phyloP scores from a whole-genome alignment of 495 filamentous ascomycete genomes.

The Aspergillus baeticus region DNA sequence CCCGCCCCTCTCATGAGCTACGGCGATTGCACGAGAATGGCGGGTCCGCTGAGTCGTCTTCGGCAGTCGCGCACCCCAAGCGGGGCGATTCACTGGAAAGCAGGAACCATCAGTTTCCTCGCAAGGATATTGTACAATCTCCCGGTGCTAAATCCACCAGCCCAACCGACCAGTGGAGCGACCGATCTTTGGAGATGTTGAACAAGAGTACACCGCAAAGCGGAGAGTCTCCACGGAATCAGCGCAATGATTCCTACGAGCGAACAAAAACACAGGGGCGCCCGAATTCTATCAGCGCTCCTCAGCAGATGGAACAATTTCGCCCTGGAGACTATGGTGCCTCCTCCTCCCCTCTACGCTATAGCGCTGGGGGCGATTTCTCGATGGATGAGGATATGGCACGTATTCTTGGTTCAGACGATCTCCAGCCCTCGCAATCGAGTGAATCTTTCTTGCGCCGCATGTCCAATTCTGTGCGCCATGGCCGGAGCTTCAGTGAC shows the following conservation, averaged over 20 bases:
- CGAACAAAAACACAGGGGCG: conserved; percentile 29
- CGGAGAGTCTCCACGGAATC: conserved; percentile 53
- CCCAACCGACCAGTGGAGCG: conserved; percentile 22
- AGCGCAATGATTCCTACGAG: conserved; percentile 53
- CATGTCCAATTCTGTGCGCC: conserved; percentile 88
- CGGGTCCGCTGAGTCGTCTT: conserved; percentile 34
- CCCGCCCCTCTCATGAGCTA: conserved; percentile 38
- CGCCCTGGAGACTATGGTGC: conserved; percentile 35
- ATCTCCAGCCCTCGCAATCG: conserved; percentile 45
- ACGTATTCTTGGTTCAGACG: conserved; percentile 72
- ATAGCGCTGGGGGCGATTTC: conserved; percentile 73
- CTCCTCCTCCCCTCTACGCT: conserved; percentile 71
- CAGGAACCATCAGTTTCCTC: conserved; percentile 30
- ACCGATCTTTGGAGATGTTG: conserved; percentile 10
- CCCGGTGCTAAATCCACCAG: conserved; percentile 19
- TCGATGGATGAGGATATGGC: conserved; percentile 90
- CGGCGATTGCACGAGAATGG: conserved; percentile 39
- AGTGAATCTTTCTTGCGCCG: conserved; percentile 73
- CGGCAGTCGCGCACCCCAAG: conserved; percentile 46
- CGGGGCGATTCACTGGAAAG: conserved; percentile 58
- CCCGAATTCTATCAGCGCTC: conserved; percentile 56
- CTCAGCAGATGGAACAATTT: conserved; percentile 35
- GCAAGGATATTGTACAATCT: conserved; percentile 36
- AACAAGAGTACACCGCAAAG: conserved; percentile 19
- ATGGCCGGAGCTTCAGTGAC: conserved; percentile 88